Base-by-base conservation (phyloP, 805 yeast species). In the Kuraishia capsulata region DNA sequence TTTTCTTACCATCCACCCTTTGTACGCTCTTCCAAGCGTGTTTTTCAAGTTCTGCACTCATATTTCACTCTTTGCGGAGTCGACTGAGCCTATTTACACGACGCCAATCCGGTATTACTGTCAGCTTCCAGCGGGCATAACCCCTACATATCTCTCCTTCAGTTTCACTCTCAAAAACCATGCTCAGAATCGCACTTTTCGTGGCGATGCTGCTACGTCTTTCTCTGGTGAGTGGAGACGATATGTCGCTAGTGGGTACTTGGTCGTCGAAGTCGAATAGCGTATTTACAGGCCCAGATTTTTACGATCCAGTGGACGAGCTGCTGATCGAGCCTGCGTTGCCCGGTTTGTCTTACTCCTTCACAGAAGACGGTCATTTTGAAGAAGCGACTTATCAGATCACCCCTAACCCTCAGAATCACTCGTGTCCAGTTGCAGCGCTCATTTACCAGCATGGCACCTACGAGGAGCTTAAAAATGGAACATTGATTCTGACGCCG, bases 211-310 rank as follows among this genome's bases (percentile, higher is more conserved):
- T 11, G 8, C 26, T 23, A 11, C 26, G 8, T 8, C 26, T 23
- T 8, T 23, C 26, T 8, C 26, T 23, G 10, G 31, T 28, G 17
- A 8, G 8, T 6, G 8, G 17, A 13, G 31, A 11, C 17, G 35
- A 30, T 17, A 20, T 28, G 19, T 25, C 55, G 2, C 39, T 86
- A 35, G 84, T 67, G 31, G 98, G 98, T 5, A 92, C 99, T 0
- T 92, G 99, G 99, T 61, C 89, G 1, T 81, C 97, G 14, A 92
- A 92, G 59, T 79, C 97, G 10, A 85, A 84, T 57, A 78, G 94
- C 10, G 98, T 92, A 5, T 81, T 90, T 65, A 92, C 99, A 1
- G 99, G 99, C 0, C 96, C 97, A 5, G 83, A 89, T 2, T 92
- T 92, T 55, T 92, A 76, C 57, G 97, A 92, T 58, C 99, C 99